Evolutionary conservation across 164 flowering plant species (phyloP), one percentile per base, ranked within the genome.

Genomic region (Vitis amurensis): DNA sequence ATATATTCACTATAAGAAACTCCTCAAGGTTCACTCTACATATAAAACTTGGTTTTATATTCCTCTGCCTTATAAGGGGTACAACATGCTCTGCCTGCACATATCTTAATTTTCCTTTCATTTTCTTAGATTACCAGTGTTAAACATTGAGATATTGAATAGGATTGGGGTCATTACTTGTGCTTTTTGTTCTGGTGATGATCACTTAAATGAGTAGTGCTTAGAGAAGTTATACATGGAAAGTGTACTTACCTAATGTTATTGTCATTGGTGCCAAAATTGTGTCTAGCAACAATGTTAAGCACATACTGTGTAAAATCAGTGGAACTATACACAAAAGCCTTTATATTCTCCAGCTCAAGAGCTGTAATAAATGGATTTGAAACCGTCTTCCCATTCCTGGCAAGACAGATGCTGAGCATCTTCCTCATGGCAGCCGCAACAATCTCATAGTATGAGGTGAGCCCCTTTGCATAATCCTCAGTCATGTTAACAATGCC

Each of bases 321-420:
- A 0, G 93, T 89, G 0, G 97, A 58, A 71, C 91, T 91, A 63
- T 95, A 95, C 73, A 88, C 27, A 4, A 92, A 83, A 52, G 78
- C 78, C 59, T 84, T 85, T 66, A 91, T 63, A 58, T 19, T 64
- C 62, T 71, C 70, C 64, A 90, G 59, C 73, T 93, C 97, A 3
- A 96, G 65, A 9, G 91, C 84, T 0, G 92, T 86, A n/a, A 96
- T 89, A 64, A 93, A 96, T 0, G 99, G 99, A 76, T 72, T 71
- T 0, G 93, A 84, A 15, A 9, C 64, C 0, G 99, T 93, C 0
- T 77, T 71, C 31, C 77, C 62, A 56, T 90, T 93, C 67, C 91
- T 84, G 0, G 95, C 98, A 15, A 96, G 71, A 64, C 99, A 96
- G 9, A 96, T 76, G 31, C 91, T 89, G 12, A 93, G 37, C 1